phyloP scores from a whole-genome alignment of 768 basidiomycete species.

The Boletus rubescentipes region DNA sequence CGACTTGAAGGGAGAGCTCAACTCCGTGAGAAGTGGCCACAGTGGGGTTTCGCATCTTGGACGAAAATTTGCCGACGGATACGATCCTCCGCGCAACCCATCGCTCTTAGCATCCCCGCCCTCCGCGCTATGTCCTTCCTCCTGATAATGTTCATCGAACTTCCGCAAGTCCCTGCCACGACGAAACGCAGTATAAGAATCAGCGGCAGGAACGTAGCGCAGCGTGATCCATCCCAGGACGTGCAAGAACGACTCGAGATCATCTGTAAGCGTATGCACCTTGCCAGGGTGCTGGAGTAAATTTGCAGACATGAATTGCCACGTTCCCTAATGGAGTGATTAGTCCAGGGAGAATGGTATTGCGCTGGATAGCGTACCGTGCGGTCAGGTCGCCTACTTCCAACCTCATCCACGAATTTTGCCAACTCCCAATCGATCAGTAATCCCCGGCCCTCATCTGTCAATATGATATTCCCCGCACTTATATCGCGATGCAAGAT shows the following conservation, averaged over 20 bases:
- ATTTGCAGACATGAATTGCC: constrained; percentile 8
- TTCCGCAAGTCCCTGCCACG: background rate
- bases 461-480: constrained; percentile 25
- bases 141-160: background rate
- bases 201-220: background rate
- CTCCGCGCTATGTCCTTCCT: background rate
- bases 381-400: background rate
- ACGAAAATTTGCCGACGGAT: too few species aligned
- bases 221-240: constrained; percentile 1
- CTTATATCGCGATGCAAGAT: constrained; percentile 33
- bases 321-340: background rate
- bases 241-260: constrained; percentile 34
- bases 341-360: too few species aligned
- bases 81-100: too few species aligned
- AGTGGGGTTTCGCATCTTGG: too few species aligned
- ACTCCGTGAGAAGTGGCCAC: too few species aligned
- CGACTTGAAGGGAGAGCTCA: too few species aligned
- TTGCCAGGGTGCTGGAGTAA: constrained; percentile 19
- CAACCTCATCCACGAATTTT: background rate
- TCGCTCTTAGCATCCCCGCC: background rate
- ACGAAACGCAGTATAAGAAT: background rate
- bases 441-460: constrained; percentile 10
- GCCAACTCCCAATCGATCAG: constrained; percentile 31
- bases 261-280: constrained; percentile 25
- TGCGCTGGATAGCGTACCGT: background rate